phyloP scores from a whole-genome alignment of 202 grass and related monocot species.

The Schoenoplectus triqueter region DNA sequence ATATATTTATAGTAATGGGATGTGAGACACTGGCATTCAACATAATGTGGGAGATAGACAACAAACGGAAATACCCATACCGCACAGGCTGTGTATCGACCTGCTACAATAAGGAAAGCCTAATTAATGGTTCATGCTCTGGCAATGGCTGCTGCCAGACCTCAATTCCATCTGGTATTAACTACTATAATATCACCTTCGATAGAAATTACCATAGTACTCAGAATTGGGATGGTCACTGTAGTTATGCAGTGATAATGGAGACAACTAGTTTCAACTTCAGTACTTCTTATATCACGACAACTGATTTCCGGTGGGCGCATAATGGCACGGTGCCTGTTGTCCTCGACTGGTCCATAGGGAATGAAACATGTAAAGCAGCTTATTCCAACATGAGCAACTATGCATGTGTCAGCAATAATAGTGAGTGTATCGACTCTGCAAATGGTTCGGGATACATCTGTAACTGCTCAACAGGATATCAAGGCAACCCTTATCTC shows the following conservation, averaged over 20 bases:
- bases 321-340: no score
- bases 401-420: no score
- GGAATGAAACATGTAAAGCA: no score
- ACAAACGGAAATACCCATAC: not conserved
- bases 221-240: not conserved
- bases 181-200: not conserved
- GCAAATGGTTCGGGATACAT: no score
- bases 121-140: slow-evolving; percentile 17
- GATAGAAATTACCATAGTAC: not conserved
- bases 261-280: slow-evolving; percentile 21
- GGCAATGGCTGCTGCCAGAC: slow-evolving; percentile 59
- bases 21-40: slow-evolving; percentile 40
- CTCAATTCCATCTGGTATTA: slow-evolving; percentile 30
- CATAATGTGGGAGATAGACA: not conserved
- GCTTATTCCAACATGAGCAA: no score
- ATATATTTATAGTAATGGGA: slow-evolving; percentile 45
- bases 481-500: slow-evolving; percentile 23
- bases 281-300: not conserved
- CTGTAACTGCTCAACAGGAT: no score
- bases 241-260: slow-evolving; percentile 32
- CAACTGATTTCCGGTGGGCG: not conserved
- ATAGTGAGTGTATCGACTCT: no score
- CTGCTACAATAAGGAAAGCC: not conserved
- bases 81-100: slow-evolving; percentile 26
- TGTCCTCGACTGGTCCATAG: no score